Percentiles rank a stretch among this genome's conserved stretches.
These are phyloP conservation scores for Trametes versicolor DNA, from an alignment of 1,284 basidiomycete genomes.

Conservation along the genomic window DNA sequence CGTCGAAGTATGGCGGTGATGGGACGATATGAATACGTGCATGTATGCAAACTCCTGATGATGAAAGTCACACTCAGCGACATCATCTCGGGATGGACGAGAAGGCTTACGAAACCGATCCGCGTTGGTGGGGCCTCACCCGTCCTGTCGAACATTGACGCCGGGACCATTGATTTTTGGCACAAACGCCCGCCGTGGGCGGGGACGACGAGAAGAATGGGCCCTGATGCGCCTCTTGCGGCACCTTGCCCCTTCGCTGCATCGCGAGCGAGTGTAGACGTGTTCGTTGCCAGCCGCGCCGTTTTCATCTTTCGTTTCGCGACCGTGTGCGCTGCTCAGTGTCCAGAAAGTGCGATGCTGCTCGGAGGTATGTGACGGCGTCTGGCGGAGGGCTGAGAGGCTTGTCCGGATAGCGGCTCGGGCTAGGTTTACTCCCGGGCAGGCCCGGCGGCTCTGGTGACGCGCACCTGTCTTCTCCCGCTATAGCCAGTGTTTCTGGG, in stretches of 20 bases:
- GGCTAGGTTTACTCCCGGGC: slow-evolving; percentile 12
- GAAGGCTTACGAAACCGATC: slow-evolving; percentile 24
- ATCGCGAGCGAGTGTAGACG: slow-evolving; percentile 5
- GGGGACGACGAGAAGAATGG: slow-evolving; percentile 18
- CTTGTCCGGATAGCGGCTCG: neutral
- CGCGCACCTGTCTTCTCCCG: slow-evolving; percentile 16
- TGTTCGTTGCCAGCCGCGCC: slow-evolving; percentile 13
- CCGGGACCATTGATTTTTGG: neutral
- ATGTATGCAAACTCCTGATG: neutral
- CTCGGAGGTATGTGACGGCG: slow-evolving; percentile 8
- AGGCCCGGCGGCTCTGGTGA: neutral
- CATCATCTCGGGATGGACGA: slow-evolving; percentile 14
- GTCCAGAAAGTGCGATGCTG: slow-evolving; percentile 3
- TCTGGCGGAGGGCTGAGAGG: neutral
- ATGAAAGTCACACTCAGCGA: slow-evolving; percentile 1
- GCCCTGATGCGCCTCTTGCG: slow-evolving; percentile 7
- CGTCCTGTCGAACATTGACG: neutral
- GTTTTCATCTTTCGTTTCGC: slow-evolving; percentile 9
- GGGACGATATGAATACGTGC: neutral
- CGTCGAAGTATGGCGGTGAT: slow-evolving; percentile 3
- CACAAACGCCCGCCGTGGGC: neutral
- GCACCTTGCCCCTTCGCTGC: neutral
- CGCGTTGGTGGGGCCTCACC: slow-evolving; percentile 12
- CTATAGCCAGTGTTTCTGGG: slow-evolving; percentile 6
- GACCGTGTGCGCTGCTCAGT: slow-evolving; percentile 8